Evolutionary conservation across 2,329 filamentous ascomycete species (phyloP), one percentile per base, ranked within the genome.

Genomic region (Verticillium klebahnii): DNA sequence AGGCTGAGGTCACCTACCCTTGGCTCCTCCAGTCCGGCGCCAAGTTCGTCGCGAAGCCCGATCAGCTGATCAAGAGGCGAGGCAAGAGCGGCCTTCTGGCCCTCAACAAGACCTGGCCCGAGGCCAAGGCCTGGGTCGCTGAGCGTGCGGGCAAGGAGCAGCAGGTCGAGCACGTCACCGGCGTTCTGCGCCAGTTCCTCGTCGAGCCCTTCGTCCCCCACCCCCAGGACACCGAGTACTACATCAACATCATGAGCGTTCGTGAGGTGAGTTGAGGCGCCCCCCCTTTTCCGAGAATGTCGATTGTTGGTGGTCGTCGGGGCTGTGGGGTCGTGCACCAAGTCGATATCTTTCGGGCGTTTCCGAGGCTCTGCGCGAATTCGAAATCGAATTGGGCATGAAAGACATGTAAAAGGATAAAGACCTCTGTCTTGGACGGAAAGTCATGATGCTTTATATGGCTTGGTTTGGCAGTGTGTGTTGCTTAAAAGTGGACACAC

Each of bases 211-310:
- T 99, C 75, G 93, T 98, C 66, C 95, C 94, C 73, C 95, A 99
- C 81, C 90, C 93, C 67, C 86, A 93, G 72, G 90, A 93, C 77
- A 97, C 94, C 67, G 95, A 99, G 82, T 98, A 98, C 85, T 99
- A 99, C 83, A 97, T 99, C 85, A 97, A 97, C 89, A 99, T 99
- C 85, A 95, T 97, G 87, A 98, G 95, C 67, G 93, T 97, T 74
- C 91, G 95, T 85, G 95, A 98, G 89, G 95, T 98, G 89, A 88
- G 93, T 88, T 62, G 60, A 60, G 45, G 5, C 8, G 11, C 9
- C 19, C 17, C 45, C 19, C 45, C 19, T 29, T 56, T 19, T 25
- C 25, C n/a, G 25, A 12, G 23, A 56, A 14, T 56, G 25, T 29
- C n/a, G 25, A 56, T 23, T 32, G 40, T 37, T 50, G 37, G 56